A percentile compares a stretch with the other conserved stretches of the same genome.
These are phyloP conservation scores for Sporobolus alterniflorus DNA, from an alignment of 202 grass and related monocot species.

Conservation along the genomic window DNA sequence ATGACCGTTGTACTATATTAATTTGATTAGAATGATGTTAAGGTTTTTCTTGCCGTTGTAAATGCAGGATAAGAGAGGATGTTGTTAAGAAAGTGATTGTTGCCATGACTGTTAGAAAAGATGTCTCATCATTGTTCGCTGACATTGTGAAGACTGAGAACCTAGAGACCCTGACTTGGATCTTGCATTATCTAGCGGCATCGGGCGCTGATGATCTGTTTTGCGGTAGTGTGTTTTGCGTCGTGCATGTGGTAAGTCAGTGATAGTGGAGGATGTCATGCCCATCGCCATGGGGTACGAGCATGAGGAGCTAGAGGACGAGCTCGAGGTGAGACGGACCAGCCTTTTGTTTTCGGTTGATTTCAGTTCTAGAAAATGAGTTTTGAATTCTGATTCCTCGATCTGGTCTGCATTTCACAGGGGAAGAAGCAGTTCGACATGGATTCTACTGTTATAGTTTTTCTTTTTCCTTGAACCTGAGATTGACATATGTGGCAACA, in stretches of 20 bases:
- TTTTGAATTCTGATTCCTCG: conserved; percentile 42
- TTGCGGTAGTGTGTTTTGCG: neutral
- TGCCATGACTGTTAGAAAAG: conserved; percentile 99
- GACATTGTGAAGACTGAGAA: conserved; percentile 99
- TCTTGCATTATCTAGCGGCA: conserved; percentile 13
- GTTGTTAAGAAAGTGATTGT: conserved; percentile 99
- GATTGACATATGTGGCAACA: too few relatives aligned
- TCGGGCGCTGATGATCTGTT: conserved; percentile 32
- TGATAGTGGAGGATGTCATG: conserved; percentile 79
- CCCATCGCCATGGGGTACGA: conserved; percentile 89
- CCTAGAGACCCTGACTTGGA: conserved; percentile 74
- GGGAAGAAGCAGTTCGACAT: conserved; percentile 97
- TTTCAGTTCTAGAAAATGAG: neutral
- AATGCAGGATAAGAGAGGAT: conserved; percentile 95
- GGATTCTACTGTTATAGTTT: conserved; percentile 68
- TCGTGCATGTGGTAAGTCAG: conserved; percentile 62
- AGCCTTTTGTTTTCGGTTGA: neutral
- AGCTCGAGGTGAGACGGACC: conserved; percentile 58
- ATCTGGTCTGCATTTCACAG: conserved; percentile 62
- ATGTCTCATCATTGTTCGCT: conserved; percentile 97
- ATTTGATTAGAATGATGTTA: neutral
- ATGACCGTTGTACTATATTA: conserved; percentile 3
- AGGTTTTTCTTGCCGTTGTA: neutral
- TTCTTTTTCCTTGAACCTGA: too few relatives aligned
- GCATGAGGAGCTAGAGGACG: conserved; percentile 78